Base-by-base conservation (phyloP, 2,329 filamentous ascomycete genomes). In the Zasmidium cellare region DNA sequence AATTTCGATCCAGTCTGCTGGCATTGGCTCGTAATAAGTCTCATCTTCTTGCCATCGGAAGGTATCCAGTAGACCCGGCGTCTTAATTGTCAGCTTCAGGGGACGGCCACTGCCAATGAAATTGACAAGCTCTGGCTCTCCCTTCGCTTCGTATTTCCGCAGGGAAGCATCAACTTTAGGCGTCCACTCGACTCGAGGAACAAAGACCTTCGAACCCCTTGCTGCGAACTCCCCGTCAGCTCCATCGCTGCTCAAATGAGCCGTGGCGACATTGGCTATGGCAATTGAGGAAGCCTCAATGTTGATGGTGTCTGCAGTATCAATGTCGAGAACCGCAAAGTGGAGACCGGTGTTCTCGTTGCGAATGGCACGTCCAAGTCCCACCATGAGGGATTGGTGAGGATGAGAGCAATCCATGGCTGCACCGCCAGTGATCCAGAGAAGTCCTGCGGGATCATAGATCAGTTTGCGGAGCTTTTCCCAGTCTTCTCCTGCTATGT, bases 11-110 rank as follows among this genome's bases (percentile, higher is more conserved):
- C 60, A 61, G 22, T 65, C 58, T 9, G 49, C 45, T 14, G 46
- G 51, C 2, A 69, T 55, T 12, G 56, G 56, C 31, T 54, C 52
- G 46, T 56, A 46, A 51, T 51, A 53, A 7, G 46, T 52, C 20
- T 64, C 51, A 44, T 66, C 62, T 41, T 61, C 56, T n/a, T 62
- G 51, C 53, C 62, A 69, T 24, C 62, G 56, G 7, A 69, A 55
- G 11, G 58, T 67, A 24, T 69, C 65, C 3, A 69, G 59, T n/a
- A 68, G 35, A 24, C 67, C 67, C 11, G 59, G 59, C 23, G 54
- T 54, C 46, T 55, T 47, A 35, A 61, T 57, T 9, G 47, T 56
- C 35, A 61, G 48, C 46, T 53, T 49, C 19, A 61, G 49, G 3
- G 46, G 56, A 31, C 54, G 49, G 28, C 51, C 54, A 46, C 51